Base-by-base conservation (phyloP, 2,329 filamentous ascomycete species). In the Trichoderma sp. region DNA sequence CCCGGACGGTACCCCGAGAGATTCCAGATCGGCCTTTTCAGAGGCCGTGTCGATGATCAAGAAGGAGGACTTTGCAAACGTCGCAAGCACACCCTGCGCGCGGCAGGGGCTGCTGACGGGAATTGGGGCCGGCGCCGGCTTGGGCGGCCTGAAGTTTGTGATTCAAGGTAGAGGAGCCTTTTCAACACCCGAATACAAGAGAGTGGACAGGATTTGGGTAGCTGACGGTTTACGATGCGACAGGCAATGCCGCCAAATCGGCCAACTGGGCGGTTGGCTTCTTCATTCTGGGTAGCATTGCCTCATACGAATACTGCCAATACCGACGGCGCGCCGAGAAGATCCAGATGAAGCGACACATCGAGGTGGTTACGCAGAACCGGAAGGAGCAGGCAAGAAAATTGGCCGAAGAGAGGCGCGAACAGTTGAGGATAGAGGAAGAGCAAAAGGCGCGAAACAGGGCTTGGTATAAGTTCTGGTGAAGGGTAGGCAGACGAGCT, bases 231-330 rank as follows among this genome's bases (percentile, higher is more conserved):
- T 7, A 21, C n/a, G 5, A 14, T 43, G 17, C 19, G 15, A 15
- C 26, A 78, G 77, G 76, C 34, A 76, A 74, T 43, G 71, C 72
- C 2, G 60, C 69, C 24, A 75, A 85, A 72, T 87, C 91, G 1
- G 88, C 90, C 43, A 96, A 96, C 73, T 96, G 91, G 90, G 93
- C 92, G 0, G 92, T 95, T 6, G 91, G 88, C 7, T 83, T 87
- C 43, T 96, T 95, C 75, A 81, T 89, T 26, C 74, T 90, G 21
- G 85, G 85, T 7, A 88, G 90, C n/a, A 81, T 90, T 54, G 83
- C 84, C 34, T 89, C 89, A 58, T 95, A 93, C 78, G 92, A 97
- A 78, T 92, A 90, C 73, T 98, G 94, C 78, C 88, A 93, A 73
- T 88, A 88, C 70, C 84, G 85, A 67, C 84, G 93, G 66, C 82